phyloP scores from a whole-genome alignment of 768 basidiomycete genomes.

The Tulasnella sp. region DNA sequence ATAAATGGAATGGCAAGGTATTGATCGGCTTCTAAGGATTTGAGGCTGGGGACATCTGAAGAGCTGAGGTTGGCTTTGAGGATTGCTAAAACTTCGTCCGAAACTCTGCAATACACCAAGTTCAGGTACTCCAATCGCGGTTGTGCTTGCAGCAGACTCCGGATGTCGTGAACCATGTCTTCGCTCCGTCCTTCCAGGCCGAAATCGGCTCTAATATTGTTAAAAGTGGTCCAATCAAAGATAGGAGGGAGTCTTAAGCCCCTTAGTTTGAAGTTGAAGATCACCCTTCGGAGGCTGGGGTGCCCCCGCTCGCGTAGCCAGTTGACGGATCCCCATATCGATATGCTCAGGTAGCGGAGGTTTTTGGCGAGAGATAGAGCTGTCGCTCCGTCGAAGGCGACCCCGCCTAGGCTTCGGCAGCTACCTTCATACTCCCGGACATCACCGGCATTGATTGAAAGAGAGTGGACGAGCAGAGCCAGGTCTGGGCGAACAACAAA shows the following conservation, averaged over 20 bases:
- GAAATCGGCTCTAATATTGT: too few relatives aligned
- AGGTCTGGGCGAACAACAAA: background rate
- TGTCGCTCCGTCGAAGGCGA: background rate
- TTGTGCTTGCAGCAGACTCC: background rate
- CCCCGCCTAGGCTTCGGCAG: background rate
- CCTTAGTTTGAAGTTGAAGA: background rate
- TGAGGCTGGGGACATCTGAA: background rate
- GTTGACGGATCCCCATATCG: background rate
- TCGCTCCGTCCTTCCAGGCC: background rate
- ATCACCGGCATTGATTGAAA: background rate
- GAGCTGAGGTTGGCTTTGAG: background rate
- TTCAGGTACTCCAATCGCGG: background rate
- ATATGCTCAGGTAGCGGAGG: background rate
- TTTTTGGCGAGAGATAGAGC: background rate
- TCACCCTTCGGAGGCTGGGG: background rate
- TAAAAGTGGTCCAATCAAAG: too few relatives aligned
- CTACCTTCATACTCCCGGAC: background rate
- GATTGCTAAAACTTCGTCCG: background rate
- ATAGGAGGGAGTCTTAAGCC: background rate
- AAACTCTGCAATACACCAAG: background rate
- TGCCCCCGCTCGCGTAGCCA: background rate
- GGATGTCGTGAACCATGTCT: background rate
- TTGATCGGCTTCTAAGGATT: background rate
- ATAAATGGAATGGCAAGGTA: background rate
- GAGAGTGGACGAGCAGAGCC: background rate